Percentiles rank a stretch among this genome's conserved stretches.
Evolutionary conservation across 345 rosid species (phyloP).

Genomic region (Heritiera littoralis): DNA sequence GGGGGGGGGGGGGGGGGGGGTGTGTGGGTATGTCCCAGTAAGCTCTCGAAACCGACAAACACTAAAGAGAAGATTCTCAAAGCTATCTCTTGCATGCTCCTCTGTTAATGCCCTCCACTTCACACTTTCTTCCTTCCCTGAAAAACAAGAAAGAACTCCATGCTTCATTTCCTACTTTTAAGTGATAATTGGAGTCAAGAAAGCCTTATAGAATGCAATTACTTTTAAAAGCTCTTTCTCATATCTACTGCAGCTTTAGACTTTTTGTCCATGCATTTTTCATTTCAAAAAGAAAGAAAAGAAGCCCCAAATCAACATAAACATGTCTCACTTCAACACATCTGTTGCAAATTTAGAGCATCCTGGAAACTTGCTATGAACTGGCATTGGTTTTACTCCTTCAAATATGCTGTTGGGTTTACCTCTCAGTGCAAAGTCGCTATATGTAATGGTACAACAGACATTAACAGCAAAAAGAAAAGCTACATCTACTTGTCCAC

Average conservation of each 20-base stretch:
- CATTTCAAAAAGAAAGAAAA: not conserved
- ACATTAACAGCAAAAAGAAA: not conserved
- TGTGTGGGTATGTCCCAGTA: conserved; percentile 79
- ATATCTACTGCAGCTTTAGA: not conserved
- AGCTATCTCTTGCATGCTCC: conserved; percentile 98
- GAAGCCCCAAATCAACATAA: not conserved
- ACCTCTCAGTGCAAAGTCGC: too few relatives aligned
- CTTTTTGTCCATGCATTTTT: not conserved
- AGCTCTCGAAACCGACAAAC: conserved; percentile 94
- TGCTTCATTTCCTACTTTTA: not conserved
- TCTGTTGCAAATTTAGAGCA: not conserved
- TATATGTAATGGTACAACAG: not conserved
- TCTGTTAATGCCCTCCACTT: conserved; percentile 84
- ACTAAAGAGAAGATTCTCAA: conserved; percentile 93
- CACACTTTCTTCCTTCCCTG: conserved; percentile 74
- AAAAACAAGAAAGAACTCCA: conserved; percentile 8
- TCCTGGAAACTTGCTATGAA: not conserved
- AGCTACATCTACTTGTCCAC: not conserved
- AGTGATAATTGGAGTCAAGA: not conserved
- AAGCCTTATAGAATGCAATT: not conserved
- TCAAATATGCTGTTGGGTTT: not conserved
- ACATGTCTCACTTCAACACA: not conserved
- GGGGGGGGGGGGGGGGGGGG: too few relatives aligned
- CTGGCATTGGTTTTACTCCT: not conserved
- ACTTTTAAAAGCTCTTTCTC: not conserved